phyloP scores from a whole-genome alignment of 2,329 filamentous ascomycete genomes.

The Aspergillus pseudoterreus region DNA sequence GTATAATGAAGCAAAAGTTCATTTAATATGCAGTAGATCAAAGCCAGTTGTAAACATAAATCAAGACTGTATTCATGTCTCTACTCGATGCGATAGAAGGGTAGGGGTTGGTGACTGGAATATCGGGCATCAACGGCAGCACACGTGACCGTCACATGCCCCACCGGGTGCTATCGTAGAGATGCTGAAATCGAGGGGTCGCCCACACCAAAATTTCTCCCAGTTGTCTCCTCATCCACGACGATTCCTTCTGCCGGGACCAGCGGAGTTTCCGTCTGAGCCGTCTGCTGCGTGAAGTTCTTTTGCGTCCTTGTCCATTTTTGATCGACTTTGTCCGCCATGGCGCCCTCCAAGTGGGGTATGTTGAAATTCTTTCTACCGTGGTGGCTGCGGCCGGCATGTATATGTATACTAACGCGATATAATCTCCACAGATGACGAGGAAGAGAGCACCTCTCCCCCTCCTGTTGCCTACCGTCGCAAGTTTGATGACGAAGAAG shows the following conservation, averaged over 20 bases:
- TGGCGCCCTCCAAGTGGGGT: conserved; percentile 51
- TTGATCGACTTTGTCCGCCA: conserved; percentile 23
- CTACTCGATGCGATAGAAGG: too few relatives aligned
- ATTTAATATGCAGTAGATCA: not conserved
- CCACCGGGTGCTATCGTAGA: conserved; percentile 14
- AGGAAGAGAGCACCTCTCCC: conserved; percentile 53
- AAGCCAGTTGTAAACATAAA: too few relatives aligned
- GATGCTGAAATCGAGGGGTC: conserved; percentile 3
- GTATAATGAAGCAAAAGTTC: conserved; percentile 20
- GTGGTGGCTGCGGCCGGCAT: not conserved
- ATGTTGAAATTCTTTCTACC: conserved; percentile 26
- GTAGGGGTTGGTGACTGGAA: conserved; percentile 1
- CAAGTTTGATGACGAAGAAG: conserved; percentile 93
- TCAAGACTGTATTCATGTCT: too few relatives aligned
- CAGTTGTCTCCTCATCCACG: conserved; percentile 3
- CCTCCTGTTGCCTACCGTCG: conserved; percentile 49
- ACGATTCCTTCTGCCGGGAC: conserved; percentile 1
- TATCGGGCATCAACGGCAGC: conserved; percentile 13
- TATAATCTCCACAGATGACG: conserved; percentile 30
- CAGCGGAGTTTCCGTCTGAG: not conserved
- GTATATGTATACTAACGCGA: conserved; percentile 6
- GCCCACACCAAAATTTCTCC: conserved; percentile 7
- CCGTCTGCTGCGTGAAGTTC: not conserved
- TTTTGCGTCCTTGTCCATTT: conserved; percentile 6
- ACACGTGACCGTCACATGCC: conserved; percentile 19